phyloP scores from a whole-genome alignment of 1,284 basidiomycete species.

The Fomitopsis betulina region DNA sequence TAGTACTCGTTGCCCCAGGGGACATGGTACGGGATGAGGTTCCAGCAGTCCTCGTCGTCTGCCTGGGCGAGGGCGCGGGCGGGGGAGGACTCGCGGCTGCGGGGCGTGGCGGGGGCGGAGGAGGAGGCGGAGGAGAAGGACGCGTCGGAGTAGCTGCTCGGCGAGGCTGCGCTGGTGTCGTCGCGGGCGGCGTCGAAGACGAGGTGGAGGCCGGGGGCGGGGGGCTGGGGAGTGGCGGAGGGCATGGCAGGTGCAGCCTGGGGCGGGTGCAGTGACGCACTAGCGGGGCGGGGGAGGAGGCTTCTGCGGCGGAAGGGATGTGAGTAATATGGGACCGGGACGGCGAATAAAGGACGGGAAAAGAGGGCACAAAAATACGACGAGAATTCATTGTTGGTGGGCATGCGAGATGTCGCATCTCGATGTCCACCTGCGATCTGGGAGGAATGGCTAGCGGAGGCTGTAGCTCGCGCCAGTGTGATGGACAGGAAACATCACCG shows the following conservation, averaged over 20 bases:
- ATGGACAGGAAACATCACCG: conserved; percentile 5
- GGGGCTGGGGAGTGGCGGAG: not conserved
- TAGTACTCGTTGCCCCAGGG: conserved; percentile 37
- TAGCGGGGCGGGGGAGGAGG: not conserved
- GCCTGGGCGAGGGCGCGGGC: conserved; percentile 13
- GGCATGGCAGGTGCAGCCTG: not conserved
- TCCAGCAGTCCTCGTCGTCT: conserved; percentile 30
- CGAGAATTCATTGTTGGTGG: not conserved
- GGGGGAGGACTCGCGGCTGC: conserved; percentile 8
- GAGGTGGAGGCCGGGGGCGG: conserved; percentile 13
- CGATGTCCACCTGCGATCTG: not conserved
- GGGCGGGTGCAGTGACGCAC: not conserved
- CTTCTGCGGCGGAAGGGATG: not conserved
- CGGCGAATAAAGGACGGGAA: conserved; percentile 1
- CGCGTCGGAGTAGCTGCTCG: conserved; percentile 7
- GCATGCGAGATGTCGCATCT: conserved; percentile 2
- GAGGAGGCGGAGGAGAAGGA: conserved; percentile 2
- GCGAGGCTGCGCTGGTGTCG: not conserved
- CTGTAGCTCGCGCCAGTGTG: conserved; percentile 1
- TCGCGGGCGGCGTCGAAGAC: conserved; percentile 12
- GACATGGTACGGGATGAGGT: conserved; percentile 38
- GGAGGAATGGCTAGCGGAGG: not conserved
- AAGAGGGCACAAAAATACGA: conserved; percentile 1
- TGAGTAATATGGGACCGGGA: not conserved
- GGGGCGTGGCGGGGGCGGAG: conserved; percentile 1